phyloP scores from a whole-genome alignment of 176 grass and related monocot species.

The Canna indica region DNA sequence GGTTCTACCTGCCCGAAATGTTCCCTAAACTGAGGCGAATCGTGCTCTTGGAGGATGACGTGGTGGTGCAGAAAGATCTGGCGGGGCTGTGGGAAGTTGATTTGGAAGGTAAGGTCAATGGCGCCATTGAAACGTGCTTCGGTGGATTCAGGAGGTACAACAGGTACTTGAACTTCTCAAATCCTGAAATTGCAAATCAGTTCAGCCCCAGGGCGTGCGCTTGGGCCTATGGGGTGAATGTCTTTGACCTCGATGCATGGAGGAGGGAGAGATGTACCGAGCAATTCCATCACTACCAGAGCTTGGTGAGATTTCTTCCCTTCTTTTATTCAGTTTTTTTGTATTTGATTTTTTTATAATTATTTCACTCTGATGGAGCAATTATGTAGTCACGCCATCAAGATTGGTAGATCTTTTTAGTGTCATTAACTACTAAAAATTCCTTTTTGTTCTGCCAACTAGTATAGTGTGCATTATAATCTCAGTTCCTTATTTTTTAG shows the following conservation, averaged over 20 bases:
- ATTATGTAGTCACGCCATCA: neutral
- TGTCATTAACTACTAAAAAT: neutral
- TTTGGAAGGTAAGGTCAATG: conserved; percentile 90
- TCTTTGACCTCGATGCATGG: conserved; percentile 89
- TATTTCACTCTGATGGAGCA: neutral
- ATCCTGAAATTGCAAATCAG: conserved; percentile 37
- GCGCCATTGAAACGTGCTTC: conserved; percentile 83
- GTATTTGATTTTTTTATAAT: neutral
- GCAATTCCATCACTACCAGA: conserved; percentile 79
- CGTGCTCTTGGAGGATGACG: conserved; percentile 84
- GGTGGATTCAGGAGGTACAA: conserved; percentile 73
- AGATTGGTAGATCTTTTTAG: neutral
- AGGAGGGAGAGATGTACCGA: conserved; percentile 61
- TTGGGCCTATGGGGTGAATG: conserved; percentile 85
- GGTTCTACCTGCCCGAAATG: conserved; percentile 93
- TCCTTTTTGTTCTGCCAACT: too few relatives aligned
- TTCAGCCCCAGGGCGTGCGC: conserved; percentile 60
- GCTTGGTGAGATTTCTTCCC: conserved; percentile 32
- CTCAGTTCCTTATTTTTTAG: too few relatives aligned
- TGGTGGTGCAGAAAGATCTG: conserved; percentile 91
- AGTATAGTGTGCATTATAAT: too few relatives aligned
- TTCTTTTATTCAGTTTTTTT: neutral
- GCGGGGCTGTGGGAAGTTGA: conserved; percentile 47
- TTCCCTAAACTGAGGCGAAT: conserved; percentile 55
- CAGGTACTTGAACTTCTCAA: conserved; percentile 89